Percentiles rank a stretch among this genome's conserved stretches.
Conservation (phyloP, 768 basidiomycete genomes). For the Phanerodontia chrysosporium region DNA sequence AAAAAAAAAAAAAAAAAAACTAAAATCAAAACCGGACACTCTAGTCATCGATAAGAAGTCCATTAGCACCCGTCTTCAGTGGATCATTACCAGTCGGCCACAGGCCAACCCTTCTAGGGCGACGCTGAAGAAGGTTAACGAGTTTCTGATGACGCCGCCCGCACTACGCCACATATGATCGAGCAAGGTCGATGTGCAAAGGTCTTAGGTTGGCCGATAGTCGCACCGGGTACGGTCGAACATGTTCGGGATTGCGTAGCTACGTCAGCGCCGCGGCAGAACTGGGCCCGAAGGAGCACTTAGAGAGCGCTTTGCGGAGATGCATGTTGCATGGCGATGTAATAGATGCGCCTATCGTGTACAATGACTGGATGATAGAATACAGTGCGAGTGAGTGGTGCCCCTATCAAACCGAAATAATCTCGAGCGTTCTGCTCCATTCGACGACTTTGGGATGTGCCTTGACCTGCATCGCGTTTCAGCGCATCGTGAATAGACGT, state of each 20-base stretch:
- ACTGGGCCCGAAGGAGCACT: too few relatives aligned
- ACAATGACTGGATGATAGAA: too few relatives aligned
- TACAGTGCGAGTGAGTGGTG: too few relatives aligned
- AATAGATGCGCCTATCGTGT: too few relatives aligned
- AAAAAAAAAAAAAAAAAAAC: too few relatives aligned
- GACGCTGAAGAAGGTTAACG: constrained; percentile 77
- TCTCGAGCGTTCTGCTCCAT: constrained; percentile 70
- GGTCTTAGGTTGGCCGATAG: not conserved
- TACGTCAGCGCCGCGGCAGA: too few relatives aligned
- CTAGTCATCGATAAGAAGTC: constrained; percentile 45
- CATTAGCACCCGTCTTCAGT: constrained; percentile 75
- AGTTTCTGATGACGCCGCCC: constrained; percentile 53
- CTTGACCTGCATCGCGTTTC: constrained; percentile 42
- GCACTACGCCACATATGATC: constrained; percentile 14
- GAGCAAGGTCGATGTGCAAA: not conserved
- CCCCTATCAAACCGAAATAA: constrained; percentile 25
- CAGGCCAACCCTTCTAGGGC: constrained; percentile 79
- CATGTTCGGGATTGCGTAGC: not conserved
- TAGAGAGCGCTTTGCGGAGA: too few relatives aligned
- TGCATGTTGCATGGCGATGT: too few relatives aligned
- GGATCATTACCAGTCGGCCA: constrained; percentile 76
- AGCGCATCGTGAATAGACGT: not conserved
- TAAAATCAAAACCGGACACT: too few relatives aligned
- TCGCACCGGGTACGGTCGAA: not conserved
- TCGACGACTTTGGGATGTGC: constrained; percentile 68